Base-by-base conservation (phyloP, 129 eudicot species). In the Saussurea involucrata region DNA sequence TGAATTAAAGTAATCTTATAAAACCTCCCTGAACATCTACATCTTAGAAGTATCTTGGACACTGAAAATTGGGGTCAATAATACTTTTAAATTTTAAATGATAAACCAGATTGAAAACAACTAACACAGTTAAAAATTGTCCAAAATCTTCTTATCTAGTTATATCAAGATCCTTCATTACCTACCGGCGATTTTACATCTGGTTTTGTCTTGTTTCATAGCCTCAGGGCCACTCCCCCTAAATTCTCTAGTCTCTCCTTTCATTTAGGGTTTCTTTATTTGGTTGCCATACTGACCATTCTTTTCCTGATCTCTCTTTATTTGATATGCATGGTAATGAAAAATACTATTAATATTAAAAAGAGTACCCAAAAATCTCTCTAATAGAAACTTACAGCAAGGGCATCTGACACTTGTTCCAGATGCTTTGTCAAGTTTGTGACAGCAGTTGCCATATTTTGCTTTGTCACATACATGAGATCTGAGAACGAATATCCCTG, bases 391-490 rank as follows among this genome's bases (percentile, higher is more conserved):
- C 92, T 88, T 85, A 90, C 97, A 24, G 96, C 96, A 78, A 92
- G 87, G 46, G 96, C 91, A 31, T 92, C 97, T 9, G 93, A 84
- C 21, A 92, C 97, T 84, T 90, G 88, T 49, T 86, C 97, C 86
- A 92, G 70, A 85, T 90, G 91, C 81, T 90, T 92, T 69, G 93
- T 90, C 86, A 92, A 79, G 87, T 83, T 92, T 73, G 93, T 61
- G 68, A 92, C 97, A 74, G 97, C 97, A 83, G 42, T 79, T 46
- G 93, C 68, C 97, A 92, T 92, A 73, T 74, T 86, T n/a, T 58
- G 76, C 90, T 88, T 90, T 34, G 97, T 92, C 67, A 90, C 97
- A 80, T 92, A 92, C 97, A 92, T 92, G 76, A 92, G 90, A 82
- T 92, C 97, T 18, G 96, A 84, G 84, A 92, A 92, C 60, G 96